Conservation (phyloP, 2,329 filamentous ascomycete species). For the Rhexocercosporidium sp. region DNA sequence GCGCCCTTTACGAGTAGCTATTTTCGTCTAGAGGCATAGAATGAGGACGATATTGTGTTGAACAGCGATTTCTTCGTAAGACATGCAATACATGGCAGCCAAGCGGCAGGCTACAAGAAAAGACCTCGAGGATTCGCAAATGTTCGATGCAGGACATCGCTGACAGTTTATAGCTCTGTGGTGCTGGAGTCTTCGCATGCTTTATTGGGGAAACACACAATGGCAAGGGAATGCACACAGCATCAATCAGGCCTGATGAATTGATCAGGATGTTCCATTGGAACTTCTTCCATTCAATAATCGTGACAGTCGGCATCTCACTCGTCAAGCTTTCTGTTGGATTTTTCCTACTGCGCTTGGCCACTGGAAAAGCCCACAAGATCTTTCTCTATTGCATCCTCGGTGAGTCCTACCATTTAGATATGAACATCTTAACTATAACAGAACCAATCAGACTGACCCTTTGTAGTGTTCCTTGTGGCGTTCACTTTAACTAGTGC, state of each 20-base stretch:
- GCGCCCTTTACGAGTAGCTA: too few species aligned
- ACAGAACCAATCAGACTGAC: conserved; percentile 25
- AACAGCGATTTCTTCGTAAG: too few species aligned
- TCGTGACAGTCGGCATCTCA: conserved; percentile 49
- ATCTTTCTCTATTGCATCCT: conserved; percentile 49
- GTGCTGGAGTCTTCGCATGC: conserved; percentile 23
- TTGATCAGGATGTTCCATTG: conserved; percentile 45
- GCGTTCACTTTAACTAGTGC: conserved; percentile 49
- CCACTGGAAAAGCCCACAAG: conserved; percentile 47
- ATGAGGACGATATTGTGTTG: too few species aligned
- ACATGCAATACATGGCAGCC: not conserved
- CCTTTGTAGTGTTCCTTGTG: conserved; percentile 46
- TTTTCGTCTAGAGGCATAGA: too few species aligned
- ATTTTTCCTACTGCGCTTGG: conserved; percentile 51
- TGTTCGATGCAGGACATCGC: not conserved
- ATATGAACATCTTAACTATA: not conserved
- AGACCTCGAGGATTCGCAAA: too few species aligned
- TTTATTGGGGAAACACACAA: conserved; percentile 46
- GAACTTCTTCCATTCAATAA: conserved; percentile 49
- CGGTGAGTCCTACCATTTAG: conserved; percentile 40
- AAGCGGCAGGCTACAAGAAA: too few species aligned
- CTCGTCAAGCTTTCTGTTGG: conserved; percentile 54
- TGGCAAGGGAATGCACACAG: conserved; percentile 50
- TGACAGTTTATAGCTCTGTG: conserved; percentile 18
- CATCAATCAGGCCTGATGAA: conserved; percentile 41